phyloP scores from a whole-genome alignment of 2,329 filamentous ascomycete genomes.

The Didymella pinodella region DNA sequence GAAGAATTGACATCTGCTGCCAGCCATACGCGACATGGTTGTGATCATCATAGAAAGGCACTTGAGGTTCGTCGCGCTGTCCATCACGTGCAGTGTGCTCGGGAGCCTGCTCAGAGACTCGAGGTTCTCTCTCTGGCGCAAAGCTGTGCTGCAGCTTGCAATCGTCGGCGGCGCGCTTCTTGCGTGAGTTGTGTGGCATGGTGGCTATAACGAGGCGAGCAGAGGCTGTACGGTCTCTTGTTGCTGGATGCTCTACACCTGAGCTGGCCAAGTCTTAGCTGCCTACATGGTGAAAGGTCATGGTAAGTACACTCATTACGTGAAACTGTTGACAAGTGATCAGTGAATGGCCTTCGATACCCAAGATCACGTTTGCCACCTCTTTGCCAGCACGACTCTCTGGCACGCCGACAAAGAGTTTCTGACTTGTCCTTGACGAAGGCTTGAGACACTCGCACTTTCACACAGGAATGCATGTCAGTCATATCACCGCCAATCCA shows the following conservation, averaged over 20 bases:
- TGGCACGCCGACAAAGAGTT: neutral
- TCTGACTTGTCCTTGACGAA: neutral
- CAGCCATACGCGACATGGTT: slow-evolving; percentile 5
- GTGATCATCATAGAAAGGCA: slow-evolving; percentile 1
- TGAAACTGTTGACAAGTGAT: neutral
- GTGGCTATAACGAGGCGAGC: neutral
- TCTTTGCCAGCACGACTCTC: neutral
- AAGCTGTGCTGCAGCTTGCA: neutral
- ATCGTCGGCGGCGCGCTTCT: neutral
- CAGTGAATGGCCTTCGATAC: neutral
- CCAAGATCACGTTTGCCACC: neutral
- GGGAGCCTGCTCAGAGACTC: neutral
- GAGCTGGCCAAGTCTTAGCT: neutral
- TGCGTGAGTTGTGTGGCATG: slow-evolving; percentile 7
- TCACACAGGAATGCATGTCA: neutral
- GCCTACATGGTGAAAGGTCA: neutral
- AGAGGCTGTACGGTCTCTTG: neutral
- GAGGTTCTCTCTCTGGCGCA: neutral
- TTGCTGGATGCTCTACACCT: neutral
- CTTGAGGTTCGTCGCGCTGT: neutral
- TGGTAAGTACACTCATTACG: neutral
- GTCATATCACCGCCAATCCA: neutral
- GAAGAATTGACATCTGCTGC: slow-evolving; percentile 5
- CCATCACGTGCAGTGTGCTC: neutral
- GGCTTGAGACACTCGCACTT: neutral